Base-by-base conservation (phyloP, 2,329 filamentous ascomycete genomes). In the Colletotrichum cuscutae region DNA sequence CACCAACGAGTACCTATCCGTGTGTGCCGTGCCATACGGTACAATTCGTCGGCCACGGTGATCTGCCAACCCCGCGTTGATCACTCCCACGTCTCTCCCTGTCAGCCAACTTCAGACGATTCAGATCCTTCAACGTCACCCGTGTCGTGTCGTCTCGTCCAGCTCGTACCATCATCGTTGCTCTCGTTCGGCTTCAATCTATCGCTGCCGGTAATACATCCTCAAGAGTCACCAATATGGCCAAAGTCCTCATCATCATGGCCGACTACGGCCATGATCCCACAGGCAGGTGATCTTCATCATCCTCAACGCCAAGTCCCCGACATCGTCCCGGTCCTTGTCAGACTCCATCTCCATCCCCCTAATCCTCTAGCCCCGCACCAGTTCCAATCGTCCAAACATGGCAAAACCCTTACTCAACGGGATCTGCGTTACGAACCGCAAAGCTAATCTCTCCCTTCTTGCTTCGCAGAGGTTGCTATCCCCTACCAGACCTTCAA, bases 201-300 rank as follows among this genome's bases (percentile, higher is more conserved):
- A 24, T 26, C 22, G n/a, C 49, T 30, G 15, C 22, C 3, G n/a
- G 19, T 24, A 32, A 22, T 28, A 26, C 19, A 49, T 9, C 32
- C 15, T 28, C 30, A 13, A n/a, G 9, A 46, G 4, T 22, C 35
- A 26, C 6, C 28, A 61, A 30, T 80, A 77, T 78, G 77, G 74
- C 72, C 42, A 86, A 85, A 74, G 83, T 83, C 28, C 76, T 87
- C 52, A 84, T 89, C 56, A 75, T 87, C 65, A 88, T 89, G 86
- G 83, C 87, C 54, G 87, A 89, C 76, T 88, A 89, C 73, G 87
- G 87, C 56, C 86, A 89, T 75, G 87, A 89, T 75, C 88, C 87
- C 2, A 89, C 87, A 57, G 86, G 87, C 88, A 74, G 37, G 15
- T 42, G 37, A 8, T 8, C 37, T 60, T 24, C 24, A 37, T 24